Evolutionary conservation across 2,329 filamentous ascomycete genomes (phyloP), one percentile per base, ranked within the genome.

Genomic region (Epichloe uncinata): DNA sequence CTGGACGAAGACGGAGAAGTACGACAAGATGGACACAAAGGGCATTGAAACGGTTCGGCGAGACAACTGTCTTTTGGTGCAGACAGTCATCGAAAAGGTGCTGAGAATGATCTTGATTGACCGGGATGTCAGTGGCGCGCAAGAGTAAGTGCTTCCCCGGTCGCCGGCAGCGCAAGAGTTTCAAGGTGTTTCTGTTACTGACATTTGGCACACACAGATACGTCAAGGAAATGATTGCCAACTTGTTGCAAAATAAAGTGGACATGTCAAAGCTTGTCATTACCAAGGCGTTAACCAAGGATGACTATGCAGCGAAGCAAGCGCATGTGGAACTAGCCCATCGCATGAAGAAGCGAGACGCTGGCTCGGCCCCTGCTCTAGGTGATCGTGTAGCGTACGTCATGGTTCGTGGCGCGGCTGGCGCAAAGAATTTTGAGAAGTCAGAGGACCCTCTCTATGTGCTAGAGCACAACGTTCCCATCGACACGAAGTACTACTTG

Each of bases 251-350:
- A 63, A 98, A 98, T 73, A 96, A 95, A 66, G 76, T 98, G 59
- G 93, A 98, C 69, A 95, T 98, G 87, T 96, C 91, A 37, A 97
- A 98, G 67, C 82, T 98, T 16, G 94, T 98, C 65, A 98, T 98
- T 62, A 98, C 93, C 30, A 98, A 98, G 69, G 93, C 93, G 0
- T 75, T 98, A 20, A 85, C 91, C 13, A 98, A 98, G 66, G 79
- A 81, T 41, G 84, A 87, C 62, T 98, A 98, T 66, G 81, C 83
- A 11, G 85, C 82, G 47, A 97, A 95, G 38, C 46, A 48, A 42
- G 46, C 46, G 6, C 46, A 48, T 9, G 46, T 48, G 15, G 46
- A 48, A 20, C 38, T 48, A 9, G 46, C 46, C 8, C 30, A 42
- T n/a, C 46, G 46, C 16, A 48, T 48, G 46, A 87, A 84, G 72